phyloP scores from a whole-genome alignment of 371 early-diverging fungal genomes.

The Mucor plumbeus region DNA sequence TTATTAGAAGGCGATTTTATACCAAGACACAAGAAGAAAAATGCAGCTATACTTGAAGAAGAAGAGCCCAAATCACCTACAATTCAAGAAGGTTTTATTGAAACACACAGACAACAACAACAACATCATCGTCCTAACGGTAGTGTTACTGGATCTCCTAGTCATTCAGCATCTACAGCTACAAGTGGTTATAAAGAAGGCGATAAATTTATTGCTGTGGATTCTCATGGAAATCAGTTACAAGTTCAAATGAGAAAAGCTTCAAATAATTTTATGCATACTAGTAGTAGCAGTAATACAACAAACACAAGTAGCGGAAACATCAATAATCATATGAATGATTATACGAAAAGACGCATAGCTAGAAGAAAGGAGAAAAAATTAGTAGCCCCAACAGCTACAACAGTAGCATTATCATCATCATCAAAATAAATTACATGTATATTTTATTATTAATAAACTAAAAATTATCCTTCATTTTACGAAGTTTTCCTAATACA shows the following conservation, averaged over 20 bases:
- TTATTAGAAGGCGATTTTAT: constrained; percentile 51
- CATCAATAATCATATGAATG: constrained; percentile 12
- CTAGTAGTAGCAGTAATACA: constrained; percentile 15
- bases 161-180: constrained; percentile 15
- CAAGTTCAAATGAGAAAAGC: constrained; percentile 53
- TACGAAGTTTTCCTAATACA: constrained; percentile 43
- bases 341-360: constrained; percentile 27
- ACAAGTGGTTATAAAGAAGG: constrained; percentile 48
- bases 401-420: background rate
- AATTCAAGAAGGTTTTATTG: constrained; percentile 52
- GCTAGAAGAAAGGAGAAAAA: constrained; percentile 29
- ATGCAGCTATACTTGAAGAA: constrained; percentile 26
- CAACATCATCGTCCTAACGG: constrained; percentile 10
- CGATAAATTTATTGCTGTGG: constrained; percentile 48
- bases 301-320: constrained; percentile 12
- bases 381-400: background rate
- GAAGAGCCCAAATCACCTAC: constrained; percentile 26
- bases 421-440: background rate
- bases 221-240: constrained; percentile 46
- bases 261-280: constrained; percentile 17
- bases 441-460: constrained; percentile 10
- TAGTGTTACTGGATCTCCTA: constrained; percentile 16
- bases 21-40: constrained; percentile 25
- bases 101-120: constrained; percentile 31
- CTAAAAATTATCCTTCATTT: constrained; percentile 52